These are phyloP conservation scores for Dendrocalamus latiflorus DNA, from an alignment of 202 grass and related monocot genomes.

Conservation along the genomic window DNA sequence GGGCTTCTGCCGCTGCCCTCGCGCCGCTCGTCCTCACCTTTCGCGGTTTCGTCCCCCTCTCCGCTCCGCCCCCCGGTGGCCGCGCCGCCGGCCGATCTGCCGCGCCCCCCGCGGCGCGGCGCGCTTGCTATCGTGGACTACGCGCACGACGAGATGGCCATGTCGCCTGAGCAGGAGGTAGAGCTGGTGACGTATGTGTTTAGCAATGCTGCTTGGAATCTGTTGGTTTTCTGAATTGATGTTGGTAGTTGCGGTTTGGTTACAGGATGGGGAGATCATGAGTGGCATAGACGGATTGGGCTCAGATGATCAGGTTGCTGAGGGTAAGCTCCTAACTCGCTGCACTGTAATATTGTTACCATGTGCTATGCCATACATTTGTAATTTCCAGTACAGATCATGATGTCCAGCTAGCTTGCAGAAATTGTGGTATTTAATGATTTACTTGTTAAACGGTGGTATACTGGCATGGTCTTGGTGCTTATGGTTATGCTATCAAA, in stretches of 20 bases:
- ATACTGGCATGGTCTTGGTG: background rate
- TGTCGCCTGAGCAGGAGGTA: slow-evolving; percentile 82
- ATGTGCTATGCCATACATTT: background rate
- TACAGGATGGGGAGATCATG: slow-evolving; percentile 62
- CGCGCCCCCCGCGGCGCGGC: slow-evolving; percentile 33
- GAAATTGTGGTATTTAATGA: background rate
- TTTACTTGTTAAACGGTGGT: background rate
- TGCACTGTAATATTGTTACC: background rate
- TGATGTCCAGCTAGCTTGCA: background rate
- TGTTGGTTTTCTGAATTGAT: slow-evolving; percentile 21
- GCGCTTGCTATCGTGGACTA: slow-evolving; percentile 85
- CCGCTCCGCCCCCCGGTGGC: slow-evolving; percentile 8
- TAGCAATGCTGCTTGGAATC: background rate
- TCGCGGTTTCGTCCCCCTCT: slow-evolving; percentile 25
- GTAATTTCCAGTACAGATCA: background rate
- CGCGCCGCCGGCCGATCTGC: slow-evolving; percentile 30
- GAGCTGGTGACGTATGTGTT: slow-evolving; percentile 23
- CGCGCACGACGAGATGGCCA: slow-evolving; percentile 72
- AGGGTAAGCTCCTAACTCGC: slow-evolving; percentile 23
- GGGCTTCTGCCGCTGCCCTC: slow-evolving; percentile 37
- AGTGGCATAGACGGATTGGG: background rate
- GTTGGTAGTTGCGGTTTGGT: slow-evolving; percentile 15
- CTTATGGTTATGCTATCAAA: background rate
- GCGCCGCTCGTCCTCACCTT: slow-evolving; percentile 31
- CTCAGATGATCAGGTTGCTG: slow-evolving; percentile 18